Conservation (phyloP, 305 asterid species). For the Fraxinus latifolia region DNA sequence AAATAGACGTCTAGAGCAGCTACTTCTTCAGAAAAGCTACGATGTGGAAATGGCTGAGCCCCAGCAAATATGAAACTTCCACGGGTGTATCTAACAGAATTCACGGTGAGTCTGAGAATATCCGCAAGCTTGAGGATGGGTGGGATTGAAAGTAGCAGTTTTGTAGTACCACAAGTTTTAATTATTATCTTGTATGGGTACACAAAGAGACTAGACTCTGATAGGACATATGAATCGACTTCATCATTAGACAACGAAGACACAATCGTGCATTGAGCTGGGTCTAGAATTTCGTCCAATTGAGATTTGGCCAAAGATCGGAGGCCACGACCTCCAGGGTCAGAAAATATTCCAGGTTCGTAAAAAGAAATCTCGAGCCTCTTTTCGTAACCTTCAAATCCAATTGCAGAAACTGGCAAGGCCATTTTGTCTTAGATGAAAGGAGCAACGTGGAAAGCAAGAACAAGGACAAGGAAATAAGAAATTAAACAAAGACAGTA, state of each 20-base stretch:
- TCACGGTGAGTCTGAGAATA: conserved; percentile 46
- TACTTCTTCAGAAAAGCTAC: conserved; percentile 73
- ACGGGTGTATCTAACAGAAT: conserved; percentile 61
- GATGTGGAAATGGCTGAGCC: conserved; percentile 75
- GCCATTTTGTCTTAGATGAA: conserved; percentile 46
- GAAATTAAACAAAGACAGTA: conserved; percentile 12
- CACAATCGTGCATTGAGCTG: conserved; percentile 88
- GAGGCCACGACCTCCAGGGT: conserved; percentile 52
- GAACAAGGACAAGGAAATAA: conserved; percentile 5
- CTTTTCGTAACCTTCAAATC: conserved; percentile 87
- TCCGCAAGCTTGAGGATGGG: conserved; percentile 53
- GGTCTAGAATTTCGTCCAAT: conserved; percentile 65
- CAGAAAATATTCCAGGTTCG: conserved; percentile 51
- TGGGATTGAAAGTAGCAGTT: conserved; percentile 74
- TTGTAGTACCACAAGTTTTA: conserved; percentile 88
- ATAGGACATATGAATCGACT: conserved; percentile 76
- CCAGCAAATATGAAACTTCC: conserved; percentile 76
- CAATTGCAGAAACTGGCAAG: conserved; percentile 59
- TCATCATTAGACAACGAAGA: conserved; percentile 64
- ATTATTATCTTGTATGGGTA: conserved; percentile 66
- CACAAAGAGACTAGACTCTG: conserved; percentile 86
- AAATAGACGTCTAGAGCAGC: conserved; percentile 57
- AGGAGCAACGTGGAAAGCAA: conserved; percentile 26
- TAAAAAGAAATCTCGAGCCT: conserved; percentile 73
- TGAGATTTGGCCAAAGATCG: conserved; percentile 58